phyloP scores from a whole-genome alignment of 2,329 filamentous ascomycete species.

The Blumeria graminis region DNA sequence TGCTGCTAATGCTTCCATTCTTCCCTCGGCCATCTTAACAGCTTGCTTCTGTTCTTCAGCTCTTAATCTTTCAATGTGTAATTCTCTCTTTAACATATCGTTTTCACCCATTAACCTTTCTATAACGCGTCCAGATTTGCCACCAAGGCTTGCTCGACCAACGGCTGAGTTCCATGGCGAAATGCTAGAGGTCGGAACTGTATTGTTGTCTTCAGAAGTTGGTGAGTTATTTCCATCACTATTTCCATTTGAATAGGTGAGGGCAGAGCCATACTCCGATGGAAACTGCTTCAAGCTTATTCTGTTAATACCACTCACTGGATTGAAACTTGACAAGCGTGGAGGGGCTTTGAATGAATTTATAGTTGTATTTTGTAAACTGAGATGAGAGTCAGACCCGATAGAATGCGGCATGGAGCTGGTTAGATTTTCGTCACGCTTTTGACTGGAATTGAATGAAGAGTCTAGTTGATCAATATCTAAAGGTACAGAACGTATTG shows the following conservation, averaged over 20 bases:
- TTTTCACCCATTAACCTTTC: slow-evolving; percentile 64
- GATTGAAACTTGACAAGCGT: background rate
- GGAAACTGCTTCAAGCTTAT: slow-evolving; percentile 4
- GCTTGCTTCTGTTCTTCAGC: slow-evolving; percentile 49
- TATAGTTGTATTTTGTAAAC: background rate
- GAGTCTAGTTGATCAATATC: slow-evolving; percentile 7
- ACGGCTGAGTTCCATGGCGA: slow-evolving; percentile 38
- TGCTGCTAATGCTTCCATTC: slow-evolving; percentile 40
- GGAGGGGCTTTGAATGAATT: background rate
- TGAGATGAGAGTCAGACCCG: slow-evolving; percentile 3
- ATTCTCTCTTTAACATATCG: slow-evolving; percentile 49
- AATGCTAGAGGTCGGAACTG: background rate
- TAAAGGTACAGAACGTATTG: slow-evolving; percentile 13
- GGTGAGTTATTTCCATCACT: background rate
- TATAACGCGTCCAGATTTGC: slow-evolving; percentile 57
- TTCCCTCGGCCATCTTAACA: slow-evolving; percentile 42
- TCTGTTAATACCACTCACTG: background rate
- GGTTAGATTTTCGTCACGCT: slow-evolving; percentile 5
- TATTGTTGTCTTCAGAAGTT: slow-evolving; percentile 3
- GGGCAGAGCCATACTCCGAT: slow-evolving; percentile 13
- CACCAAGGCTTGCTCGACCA: slow-evolving; percentile 37
- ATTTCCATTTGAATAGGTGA: slow-evolving; percentile 5
- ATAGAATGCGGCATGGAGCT: slow-evolving; percentile 9
- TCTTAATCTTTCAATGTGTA: slow-evolving; percentile 37
- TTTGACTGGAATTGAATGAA: slow-evolving; percentile 3